These are phyloP conservation scores for Solanum dulcamara DNA, from an alignment of 257 asterid species.

Conservation along the genomic window DNA sequence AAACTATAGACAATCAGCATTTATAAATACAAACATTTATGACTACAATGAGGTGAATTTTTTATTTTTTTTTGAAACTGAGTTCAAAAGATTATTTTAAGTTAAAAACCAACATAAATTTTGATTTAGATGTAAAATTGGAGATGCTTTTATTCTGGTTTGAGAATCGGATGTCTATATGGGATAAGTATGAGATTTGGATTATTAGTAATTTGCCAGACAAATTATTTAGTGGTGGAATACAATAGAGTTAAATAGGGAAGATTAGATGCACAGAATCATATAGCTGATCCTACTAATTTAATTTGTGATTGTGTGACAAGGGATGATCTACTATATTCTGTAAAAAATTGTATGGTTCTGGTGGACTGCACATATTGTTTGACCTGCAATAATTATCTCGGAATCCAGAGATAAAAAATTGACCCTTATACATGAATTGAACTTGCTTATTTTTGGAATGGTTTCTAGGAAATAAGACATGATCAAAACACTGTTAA, in stretches of 20 bases:
- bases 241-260: background rate
- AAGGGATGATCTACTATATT: background rate
- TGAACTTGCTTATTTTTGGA: background rate
- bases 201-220: background rate
- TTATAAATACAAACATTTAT: background rate
- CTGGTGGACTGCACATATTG: background rate
- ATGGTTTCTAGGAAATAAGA: slow-evolving; percentile 24
- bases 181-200: background rate
- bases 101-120: background rate
- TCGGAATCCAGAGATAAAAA: background rate
- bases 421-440: background rate
- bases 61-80: background rate
- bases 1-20: background rate
- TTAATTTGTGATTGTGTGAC: background rate
- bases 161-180: background rate
- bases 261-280: background rate
- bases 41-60: background rate
- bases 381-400: background rate
- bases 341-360: background rate
- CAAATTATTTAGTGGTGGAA: background rate
- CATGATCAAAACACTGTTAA: slow-evolving; percentile 21
- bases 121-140: background rate
- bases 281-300: background rate
- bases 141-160: background rate
- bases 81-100: background rate